phyloP scores from a whole-genome alignment of 805 yeast genomes.

The Myxozyma mucilagina region DNA sequence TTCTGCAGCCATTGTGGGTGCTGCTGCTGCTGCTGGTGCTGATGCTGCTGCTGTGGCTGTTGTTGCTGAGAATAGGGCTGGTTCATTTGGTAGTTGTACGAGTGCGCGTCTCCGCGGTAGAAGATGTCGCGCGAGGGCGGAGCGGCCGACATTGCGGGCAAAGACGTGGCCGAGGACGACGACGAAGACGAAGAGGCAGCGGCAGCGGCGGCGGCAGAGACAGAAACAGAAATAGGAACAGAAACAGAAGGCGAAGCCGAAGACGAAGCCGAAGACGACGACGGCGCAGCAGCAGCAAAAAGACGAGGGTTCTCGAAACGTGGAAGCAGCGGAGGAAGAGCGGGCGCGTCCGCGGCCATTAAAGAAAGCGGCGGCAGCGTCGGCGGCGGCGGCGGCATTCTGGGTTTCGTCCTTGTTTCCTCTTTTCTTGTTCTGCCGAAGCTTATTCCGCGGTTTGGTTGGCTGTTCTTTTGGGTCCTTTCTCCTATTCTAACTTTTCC shows the following conservation, averaged over 20 bases:
- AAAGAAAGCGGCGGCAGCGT: slow-evolving; percentile 25
- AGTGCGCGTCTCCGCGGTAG: slow-evolving; percentile 22
- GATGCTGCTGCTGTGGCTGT: slow-evolving; percentile 4
- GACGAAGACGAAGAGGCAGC: slow-evolving; percentile 1
- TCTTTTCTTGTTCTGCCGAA: neutral
- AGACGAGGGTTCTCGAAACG: neutral
- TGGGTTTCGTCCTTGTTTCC: neutral
- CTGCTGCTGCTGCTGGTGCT: slow-evolving; percentile 6
- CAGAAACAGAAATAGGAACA: too few species aligned
- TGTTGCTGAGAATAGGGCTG: slow-evolving; percentile 3
- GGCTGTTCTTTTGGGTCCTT: too few species aligned
- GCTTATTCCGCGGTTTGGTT: too few species aligned
- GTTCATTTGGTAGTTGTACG: slow-evolving; percentile 1
- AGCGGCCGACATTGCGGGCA: neutral
- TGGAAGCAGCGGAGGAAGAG: slow-evolving; percentile 2
- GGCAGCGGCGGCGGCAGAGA: neutral
- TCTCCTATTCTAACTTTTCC: too few species aligned
- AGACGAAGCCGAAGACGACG: neutral
- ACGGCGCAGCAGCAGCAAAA: slow-evolving; percentile 1
- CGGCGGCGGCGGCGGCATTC: slow-evolving; percentile 10
- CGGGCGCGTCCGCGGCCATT: slow-evolving; percentile 20
- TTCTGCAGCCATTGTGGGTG: slow-evolving; percentile 15
- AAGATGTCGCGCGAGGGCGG: slow-evolving; percentile 4
- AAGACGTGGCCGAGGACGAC: neutral
- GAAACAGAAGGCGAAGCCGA: neutral